These are phyloP conservation scores for Scleroderma bovista DNA, from an alignment of 768 basidiomycete species.

Conservation along the genomic window DNA sequence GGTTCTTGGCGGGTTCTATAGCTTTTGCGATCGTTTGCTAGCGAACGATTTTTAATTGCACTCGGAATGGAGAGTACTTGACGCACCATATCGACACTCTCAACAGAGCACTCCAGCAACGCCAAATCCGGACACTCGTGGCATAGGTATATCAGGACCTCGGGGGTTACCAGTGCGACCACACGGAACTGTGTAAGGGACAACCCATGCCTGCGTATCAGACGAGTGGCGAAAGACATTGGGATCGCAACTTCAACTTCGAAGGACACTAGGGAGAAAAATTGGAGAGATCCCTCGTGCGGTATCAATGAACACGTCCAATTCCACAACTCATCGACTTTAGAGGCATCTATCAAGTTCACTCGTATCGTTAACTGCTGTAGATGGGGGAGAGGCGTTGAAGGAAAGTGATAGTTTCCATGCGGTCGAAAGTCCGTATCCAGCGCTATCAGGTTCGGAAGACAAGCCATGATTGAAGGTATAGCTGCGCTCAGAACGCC, in stretches of 20 bases:
- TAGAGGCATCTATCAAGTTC: slow-evolving; percentile 22
- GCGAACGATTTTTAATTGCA: too few relatives aligned
- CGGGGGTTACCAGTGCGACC: slow-evolving; percentile 20
- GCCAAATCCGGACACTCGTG: slow-evolving; percentile 15
- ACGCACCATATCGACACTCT: slow-evolving; percentile 43
- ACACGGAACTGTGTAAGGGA: slow-evolving; percentile 16
- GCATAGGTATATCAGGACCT: slow-evolving; percentile 18
- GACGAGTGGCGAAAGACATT: slow-evolving; percentile 22
- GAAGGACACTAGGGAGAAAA: slow-evolving; percentile 24
- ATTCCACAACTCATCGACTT: slow-evolving; percentile 24
- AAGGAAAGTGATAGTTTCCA: slow-evolving; percentile 22
- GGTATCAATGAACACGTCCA: slow-evolving; percentile 26
- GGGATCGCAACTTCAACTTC: slow-evolving; percentile 22
- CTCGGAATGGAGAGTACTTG: neutral
- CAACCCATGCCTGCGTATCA: slow-evolving; percentile 16
- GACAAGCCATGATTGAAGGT: slow-evolving; percentile 51
- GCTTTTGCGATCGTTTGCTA: too few relatives aligned
- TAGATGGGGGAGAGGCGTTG: slow-evolving; percentile 21
- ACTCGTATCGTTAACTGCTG: slow-evolving; percentile 19
- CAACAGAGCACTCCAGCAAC: slow-evolving; percentile 18
- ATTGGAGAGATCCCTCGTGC: slow-evolving; percentile 18
- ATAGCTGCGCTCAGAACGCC: slow-evolving; percentile 57
- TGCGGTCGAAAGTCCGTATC: slow-evolving; percentile 56
- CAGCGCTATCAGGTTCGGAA: slow-evolving; percentile 53
- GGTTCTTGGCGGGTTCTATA: too few relatives aligned